These are phyloP conservation scores for Ligustrum vulgare DNA, from an alignment of 257 asterid genomes.

Conservation along the genomic window DNA sequence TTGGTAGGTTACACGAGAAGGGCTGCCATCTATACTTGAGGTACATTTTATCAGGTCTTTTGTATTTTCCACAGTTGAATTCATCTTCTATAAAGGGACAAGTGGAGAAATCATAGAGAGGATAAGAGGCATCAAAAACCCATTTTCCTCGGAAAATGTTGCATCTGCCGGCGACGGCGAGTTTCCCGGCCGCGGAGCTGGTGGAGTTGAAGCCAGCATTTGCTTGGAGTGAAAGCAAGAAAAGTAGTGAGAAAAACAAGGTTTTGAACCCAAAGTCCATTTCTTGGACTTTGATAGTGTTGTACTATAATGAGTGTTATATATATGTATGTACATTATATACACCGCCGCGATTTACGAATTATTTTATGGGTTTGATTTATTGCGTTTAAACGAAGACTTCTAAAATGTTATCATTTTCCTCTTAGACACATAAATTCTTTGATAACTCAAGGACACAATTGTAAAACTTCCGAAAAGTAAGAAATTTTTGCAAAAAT, in stretches of 20 bases:
- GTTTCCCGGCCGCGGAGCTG: conserved; percentile 24
- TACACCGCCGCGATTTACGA: conserved; percentile 26
- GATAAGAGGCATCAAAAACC: conserved; percentile 83
- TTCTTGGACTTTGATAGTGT: conserved; percentile 12
- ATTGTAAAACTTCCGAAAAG: too few species aligned
- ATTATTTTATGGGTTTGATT: background rate
- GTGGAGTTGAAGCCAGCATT: conserved; percentile 38
- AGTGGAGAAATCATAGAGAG: conserved; percentile 67
- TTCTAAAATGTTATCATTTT: background rate
- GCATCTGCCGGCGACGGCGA: conserved; percentile 45
- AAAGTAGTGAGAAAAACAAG: conserved; percentile 32
- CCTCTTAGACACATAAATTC: background rate
- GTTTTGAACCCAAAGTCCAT: conserved; percentile 38
- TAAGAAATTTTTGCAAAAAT: too few species aligned
- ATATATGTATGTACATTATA: conserved; percentile 6
- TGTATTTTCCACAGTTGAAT: conserved; percentile 77
- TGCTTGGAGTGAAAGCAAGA: conserved; percentile 35
- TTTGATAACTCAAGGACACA: too few species aligned
- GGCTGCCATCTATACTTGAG: conserved; percentile 97
- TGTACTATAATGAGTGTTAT: background rate
- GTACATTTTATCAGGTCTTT: conserved; percentile 69
- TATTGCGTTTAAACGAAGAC: conserved; percentile 2
- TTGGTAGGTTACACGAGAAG: conserved; percentile 67
- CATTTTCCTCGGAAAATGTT: conserved; percentile 73
- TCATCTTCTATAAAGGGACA: conserved; percentile 86